Evolutionary conservation across 495 filamentous ascomycete genomes (phyloP), one percentile per base, ranked within the genome.

Genomic region (Lindgomyces ingoldianus): DNA sequence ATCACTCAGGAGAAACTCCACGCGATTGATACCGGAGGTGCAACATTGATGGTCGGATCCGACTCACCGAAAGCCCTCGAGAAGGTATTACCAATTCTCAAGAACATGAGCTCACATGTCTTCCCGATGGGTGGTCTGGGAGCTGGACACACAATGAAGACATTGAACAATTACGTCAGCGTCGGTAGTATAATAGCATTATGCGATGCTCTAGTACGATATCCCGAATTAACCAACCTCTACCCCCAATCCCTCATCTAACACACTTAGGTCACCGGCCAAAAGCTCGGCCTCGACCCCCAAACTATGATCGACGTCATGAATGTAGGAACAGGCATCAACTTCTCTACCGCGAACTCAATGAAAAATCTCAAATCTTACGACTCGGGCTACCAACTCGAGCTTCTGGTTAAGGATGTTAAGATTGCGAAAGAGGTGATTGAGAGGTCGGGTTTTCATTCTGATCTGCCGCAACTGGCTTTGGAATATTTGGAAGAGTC

Each of bases 91-190:
- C 71, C 71, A 3, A 52, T 73, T 1, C 49, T 73, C 18, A 59
- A 61, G 16, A 65, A 64, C 41, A 73, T 72, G 71, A 65, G 62
- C 21, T 49, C 62, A 24, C 62, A 65, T 26, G 62, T 65, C 14
- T 65, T 65, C 21, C 10, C 55, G 22, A 70, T 74, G 66, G 72
- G 72, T 19, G 29, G 52, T 25, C 51, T 72, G 3, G 72, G 72
- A 3, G 45, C 68, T 24, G 72, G 72, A 6, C 72, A 74, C 41
- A 70, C 65, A 36, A 74, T 74, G 72, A 74, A 74, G 67, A 74
- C 72, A 22, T 50, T 74, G 60, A 74, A 74, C 60, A 74, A 72
- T 63, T 74, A 74, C 30, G 60, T 69, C 61, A 72, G 65, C 57
- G 72, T 69, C 0, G 54, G 53, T 29, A 59, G 55, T 24, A 72